These are phyloP conservation scores for Pythium phragmiticola DNA, from an alignment of 352 stramenopile species.

Conservation along the genomic window DNA sequence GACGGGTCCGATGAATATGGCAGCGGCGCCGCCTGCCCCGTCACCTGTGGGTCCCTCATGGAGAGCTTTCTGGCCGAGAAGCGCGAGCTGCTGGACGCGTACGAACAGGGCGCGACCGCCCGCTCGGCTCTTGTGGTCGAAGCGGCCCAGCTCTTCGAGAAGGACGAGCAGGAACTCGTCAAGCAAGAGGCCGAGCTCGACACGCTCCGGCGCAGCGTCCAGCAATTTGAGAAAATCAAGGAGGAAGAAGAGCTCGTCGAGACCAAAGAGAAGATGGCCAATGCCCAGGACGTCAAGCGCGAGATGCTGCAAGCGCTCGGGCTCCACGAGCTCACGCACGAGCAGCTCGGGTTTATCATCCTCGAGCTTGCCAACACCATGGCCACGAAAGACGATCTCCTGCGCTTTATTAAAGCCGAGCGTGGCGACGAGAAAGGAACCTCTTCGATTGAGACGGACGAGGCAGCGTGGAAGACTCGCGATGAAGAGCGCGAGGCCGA, in stretches of 20 bases:
- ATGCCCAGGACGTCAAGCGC: constrained; percentile 33
- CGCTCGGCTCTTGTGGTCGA: constrained; percentile 34
- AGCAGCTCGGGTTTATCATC: constrained; percentile 60
- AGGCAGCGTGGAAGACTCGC: constrained; percentile 46
- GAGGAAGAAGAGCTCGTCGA: constrained; percentile 41
- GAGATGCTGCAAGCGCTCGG: constrained; percentile 55
- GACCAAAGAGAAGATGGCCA: constrained; percentile 31
- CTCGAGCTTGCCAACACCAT: constrained; percentile 52
- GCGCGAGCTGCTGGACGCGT: constrained; percentile 60
- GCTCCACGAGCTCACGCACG: constrained; percentile 50
- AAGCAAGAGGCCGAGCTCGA: constrained; percentile 29
- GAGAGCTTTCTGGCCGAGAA: constrained; percentile 45
- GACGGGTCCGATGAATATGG: constrained; percentile 83
- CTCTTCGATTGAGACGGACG: constrained; percentile 48
- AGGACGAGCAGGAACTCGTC: constrained; percentile 23
- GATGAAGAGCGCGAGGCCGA: constrained; percentile 55
- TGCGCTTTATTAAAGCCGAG: constrained; percentile 51
- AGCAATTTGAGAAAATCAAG: constrained; percentile 50
- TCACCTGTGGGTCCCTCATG: constrained; percentile 45
- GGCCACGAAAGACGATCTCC: constrained; percentile 48
- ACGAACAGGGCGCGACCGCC: constrained; percentile 65
- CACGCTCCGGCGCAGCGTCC: constrained; percentile 32
- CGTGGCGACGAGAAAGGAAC: constrained; percentile 41
- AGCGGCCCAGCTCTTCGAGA: constrained; percentile 31
- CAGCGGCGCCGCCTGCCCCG: constrained; percentile 43